These are phyloP conservation scores for Basidioascus undulatus DNA, from an alignment of 768 basidiomycete genomes.

Conservation along the genomic window DNA sequence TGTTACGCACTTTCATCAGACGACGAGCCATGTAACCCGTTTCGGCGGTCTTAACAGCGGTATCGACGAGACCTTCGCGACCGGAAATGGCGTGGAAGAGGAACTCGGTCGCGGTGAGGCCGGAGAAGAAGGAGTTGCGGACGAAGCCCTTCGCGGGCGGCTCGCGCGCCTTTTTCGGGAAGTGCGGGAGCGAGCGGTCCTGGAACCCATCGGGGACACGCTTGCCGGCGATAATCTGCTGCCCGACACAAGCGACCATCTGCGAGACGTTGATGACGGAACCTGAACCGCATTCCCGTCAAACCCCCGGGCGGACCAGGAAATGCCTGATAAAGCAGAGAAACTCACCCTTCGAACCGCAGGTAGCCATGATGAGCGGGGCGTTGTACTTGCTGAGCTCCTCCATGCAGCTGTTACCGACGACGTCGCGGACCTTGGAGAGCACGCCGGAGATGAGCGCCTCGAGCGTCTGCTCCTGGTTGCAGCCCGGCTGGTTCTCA, in stretches of 20 bases:
- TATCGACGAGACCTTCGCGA: slow-evolving; percentile 94
- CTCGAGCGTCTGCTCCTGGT: slow-evolving; percentile 91
- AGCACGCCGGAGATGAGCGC: slow-evolving; percentile 81
- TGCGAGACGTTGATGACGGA: slow-evolving; percentile 98
- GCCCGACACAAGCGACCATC: slow-evolving; percentile 99
- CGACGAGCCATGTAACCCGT: slow-evolving; percentile 99
- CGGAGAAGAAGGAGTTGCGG: slow-evolving; percentile 84
- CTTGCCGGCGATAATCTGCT: slow-evolving; percentile 92
- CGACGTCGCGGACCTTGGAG: slow-evolving; percentile 84
- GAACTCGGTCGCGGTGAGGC: slow-evolving; percentile 81
- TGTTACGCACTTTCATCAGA: slow-evolving; percentile 51
- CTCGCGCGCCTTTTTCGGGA: slow-evolving; percentile 84
- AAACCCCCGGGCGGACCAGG: too few species aligned
- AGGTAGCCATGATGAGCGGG: slow-evolving; percentile 94
- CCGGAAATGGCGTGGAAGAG: slow-evolving; percentile 97
- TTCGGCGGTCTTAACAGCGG: slow-evolving; percentile 97
- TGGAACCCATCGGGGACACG: slow-evolving; percentile 98
- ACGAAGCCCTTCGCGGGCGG: slow-evolving; percentile 98
- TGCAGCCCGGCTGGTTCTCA: slow-evolving; percentile 90
- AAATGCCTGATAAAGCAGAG: too few species aligned
- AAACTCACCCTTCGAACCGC: slow-evolving; percentile 75
- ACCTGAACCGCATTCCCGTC: too few species aligned
- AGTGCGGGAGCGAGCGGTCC: slow-evolving; percentile 95
- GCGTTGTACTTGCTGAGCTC: slow-evolving; percentile 95
- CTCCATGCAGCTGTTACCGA: slow-evolving; percentile 92